These are phyloP conservation scores for Arctostaphylos glauca DNA, from an alignment of 148 eudicot genomes.

Conservation along the genomic window DNA sequence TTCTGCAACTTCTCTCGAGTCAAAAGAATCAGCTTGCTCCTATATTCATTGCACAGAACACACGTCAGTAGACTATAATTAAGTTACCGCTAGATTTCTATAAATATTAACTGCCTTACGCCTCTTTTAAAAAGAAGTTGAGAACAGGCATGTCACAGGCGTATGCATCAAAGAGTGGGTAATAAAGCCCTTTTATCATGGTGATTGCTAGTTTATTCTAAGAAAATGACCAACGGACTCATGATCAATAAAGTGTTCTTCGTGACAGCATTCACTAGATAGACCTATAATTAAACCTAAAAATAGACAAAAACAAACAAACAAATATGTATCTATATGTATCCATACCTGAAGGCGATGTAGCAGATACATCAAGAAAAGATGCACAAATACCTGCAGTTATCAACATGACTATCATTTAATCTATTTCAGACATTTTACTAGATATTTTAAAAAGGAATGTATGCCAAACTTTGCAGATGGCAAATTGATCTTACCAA, in stretches of 20 bases:
- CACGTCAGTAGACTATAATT: conserved; percentile 7
- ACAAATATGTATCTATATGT: background rate
- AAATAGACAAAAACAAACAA: too few relatives aligned
- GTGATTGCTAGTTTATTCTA: background rate
- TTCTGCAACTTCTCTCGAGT: conserved; percentile 47
- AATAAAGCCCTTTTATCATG: background rate
- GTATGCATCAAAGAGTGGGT: background rate
- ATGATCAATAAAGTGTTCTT: background rate
- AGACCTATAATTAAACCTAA: background rate
- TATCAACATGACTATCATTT: conserved; percentile 14
- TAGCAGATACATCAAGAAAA: conserved; percentile 93
- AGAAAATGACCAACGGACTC: background rate
- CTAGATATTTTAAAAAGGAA: background rate
- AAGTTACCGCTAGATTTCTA: background rate
- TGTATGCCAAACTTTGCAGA: background rate
- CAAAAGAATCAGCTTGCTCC: conserved; percentile 50
- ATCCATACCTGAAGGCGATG: conserved; percentile 92
- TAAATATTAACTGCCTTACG: background rate
- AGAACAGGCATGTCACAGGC: background rate
- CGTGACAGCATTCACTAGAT: background rate
- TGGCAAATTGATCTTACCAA: conserved; percentile 43
- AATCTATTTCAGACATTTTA: background rate
- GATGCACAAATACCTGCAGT: conserved; percentile 90
- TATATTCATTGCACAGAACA: conserved; percentile 26
- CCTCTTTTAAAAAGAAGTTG: background rate